A percentile compares a stretch with the other conserved stretches of the same genome.
phyloP scores from a whole-genome alignment of 148 eudicot species.

The Amaranthus cruentus region DNA sequence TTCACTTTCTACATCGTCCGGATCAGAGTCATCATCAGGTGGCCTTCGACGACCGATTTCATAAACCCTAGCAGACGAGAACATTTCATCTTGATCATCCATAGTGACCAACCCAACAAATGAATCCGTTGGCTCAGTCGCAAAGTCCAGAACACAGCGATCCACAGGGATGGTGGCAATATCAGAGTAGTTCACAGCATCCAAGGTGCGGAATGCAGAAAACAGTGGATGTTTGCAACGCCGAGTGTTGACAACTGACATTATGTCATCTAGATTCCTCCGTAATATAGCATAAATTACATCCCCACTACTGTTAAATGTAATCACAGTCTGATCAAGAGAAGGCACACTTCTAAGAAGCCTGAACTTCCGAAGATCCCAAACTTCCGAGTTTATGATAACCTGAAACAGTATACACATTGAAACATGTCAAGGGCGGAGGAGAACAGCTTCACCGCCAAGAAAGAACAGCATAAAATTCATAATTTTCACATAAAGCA shows the following conservation, averaged over 20 bases:
- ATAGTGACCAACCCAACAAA: constrained; percentile 77
- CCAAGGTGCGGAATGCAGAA: constrained; percentile 85
- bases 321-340: constrained; percentile 79
- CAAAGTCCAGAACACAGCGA: constrained; percentile 84
- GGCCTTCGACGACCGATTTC: constrained; percentile 89
- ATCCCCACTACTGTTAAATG: constrained; percentile 82
- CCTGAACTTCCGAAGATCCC: constrained; percentile 88
- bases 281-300: constrained; percentile 82
- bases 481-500: not conserved
- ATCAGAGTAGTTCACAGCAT: constrained; percentile 82
- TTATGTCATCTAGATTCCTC: constrained; percentile 77
- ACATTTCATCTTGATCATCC: constrained; percentile 89
- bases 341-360: constrained; percentile 87
- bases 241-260: constrained; percentile 63
- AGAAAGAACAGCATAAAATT: not conserved
- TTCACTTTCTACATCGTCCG: constrained; percentile 83
- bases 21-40: constrained; percentile 93
- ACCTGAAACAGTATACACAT: constrained; percentile 45
- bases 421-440: not conserved
- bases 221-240: constrained; percentile 80
- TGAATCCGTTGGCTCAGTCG: constrained; percentile 82
- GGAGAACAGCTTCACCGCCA: not conserved
- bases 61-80: constrained; percentile 78
- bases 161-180: constrained; percentile 87
- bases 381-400: constrained; percentile 92